Evolutionary conservation across 805 yeast species (phyloP), one percentile per base, ranked within the genome.

Genomic region (Kurtzmaniella cleridarum): DNA sequence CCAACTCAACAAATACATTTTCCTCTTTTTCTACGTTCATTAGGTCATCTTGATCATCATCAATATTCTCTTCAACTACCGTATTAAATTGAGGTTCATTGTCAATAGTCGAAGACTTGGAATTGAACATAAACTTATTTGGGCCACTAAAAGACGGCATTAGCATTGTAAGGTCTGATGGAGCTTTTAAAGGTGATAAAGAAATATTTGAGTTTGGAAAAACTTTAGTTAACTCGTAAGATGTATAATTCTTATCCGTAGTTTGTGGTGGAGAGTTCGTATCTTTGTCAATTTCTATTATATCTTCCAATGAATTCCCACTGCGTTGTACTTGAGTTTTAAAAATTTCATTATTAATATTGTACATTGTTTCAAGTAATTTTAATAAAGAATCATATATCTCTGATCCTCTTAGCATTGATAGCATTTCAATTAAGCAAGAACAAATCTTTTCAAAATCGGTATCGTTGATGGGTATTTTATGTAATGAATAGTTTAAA

Each of bases 31-130:
- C 14, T 2, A 24, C 12, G 23, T 42, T 42, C n/a, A 30, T 28
- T 16, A 11, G 11, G 6, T 28, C 24, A 26, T 36, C 37, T 24
- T 23, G 35, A 30, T 84, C 95, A 10, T 58, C 46, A 46, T 83
- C 90, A 39, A 90, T 74, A 42, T 74, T 74, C 39, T 75, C 72
- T 34, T 71, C 57, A 35, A 88, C 69, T 41, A 76, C 66, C 38
- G 71, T 66, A 45, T 80, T 76, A 57, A 85, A 79, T 53, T 78
- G 31, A 5, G 42, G 40, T 23, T 43, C 47, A 7, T 28, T 37
- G 26, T 39, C 43, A 20, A 40, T 35, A 30, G 36, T 41, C 5
- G 33, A 12, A 12, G 30, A 24, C 23, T n/a, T 7, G 39, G 35
- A 8, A 35, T 42, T 15, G 42, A 44, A 5, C 40, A 27, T 12